phyloP scores from a whole-genome alignment of 1,284 basidiomycete species.

The Ganoderma boninense region DNA sequence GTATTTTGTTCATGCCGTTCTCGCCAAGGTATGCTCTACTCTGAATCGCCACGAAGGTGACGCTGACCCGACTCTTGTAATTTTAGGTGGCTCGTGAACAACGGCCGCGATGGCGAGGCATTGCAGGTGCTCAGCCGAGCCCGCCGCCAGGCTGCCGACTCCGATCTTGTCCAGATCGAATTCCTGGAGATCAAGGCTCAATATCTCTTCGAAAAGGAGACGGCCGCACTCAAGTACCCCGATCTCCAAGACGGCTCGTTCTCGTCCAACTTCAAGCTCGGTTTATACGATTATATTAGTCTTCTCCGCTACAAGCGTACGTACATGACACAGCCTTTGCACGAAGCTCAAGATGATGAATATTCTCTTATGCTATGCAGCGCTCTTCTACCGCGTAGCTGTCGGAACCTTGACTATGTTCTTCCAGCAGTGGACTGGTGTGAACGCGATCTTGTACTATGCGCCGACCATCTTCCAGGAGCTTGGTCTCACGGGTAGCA shows the following conservation, averaged over 20 bases:
- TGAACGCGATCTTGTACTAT: slow-evolving; percentile 77
- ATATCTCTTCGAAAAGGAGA: slow-evolving; percentile 76
- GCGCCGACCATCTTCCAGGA: slow-evolving; percentile 69
- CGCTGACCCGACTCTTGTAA: neutral
- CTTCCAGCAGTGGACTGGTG: slow-evolving; percentile 77
- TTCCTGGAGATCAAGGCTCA: slow-evolving; percentile 87
- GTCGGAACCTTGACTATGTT: slow-evolving; percentile 77
- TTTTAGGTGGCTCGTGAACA: slow-evolving; percentile 74
- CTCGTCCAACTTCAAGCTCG: slow-evolving; percentile 67
- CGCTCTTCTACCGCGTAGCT: slow-evolving; percentile 64
- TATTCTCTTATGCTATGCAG: slow-evolving; percentile 39
- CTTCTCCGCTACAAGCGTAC: slow-evolving; percentile 59
- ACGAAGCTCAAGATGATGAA: too few relatives aligned
- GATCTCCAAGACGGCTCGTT: slow-evolving; percentile 70
- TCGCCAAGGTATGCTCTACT: slow-evolving; percentile 58
- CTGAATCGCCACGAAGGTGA: too few relatives aligned
- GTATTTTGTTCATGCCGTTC: slow-evolving; percentile 76
- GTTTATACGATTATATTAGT: slow-evolving; percentile 63
- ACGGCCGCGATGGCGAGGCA: slow-evolving; percentile 79
- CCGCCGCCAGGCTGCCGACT: slow-evolving; percentile 62
- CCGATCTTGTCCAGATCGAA: slow-evolving; percentile 79
- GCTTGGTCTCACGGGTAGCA: slow-evolving; percentile 66
- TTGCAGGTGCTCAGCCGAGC: slow-evolving; percentile 69
- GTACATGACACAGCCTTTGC: slow-evolving; percentile 27
- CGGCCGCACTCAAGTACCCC: slow-evolving; percentile 62